Evolutionary conservation across 306 rosid species (phyloP).

Genomic region (Vigna unguiculata): DNA sequence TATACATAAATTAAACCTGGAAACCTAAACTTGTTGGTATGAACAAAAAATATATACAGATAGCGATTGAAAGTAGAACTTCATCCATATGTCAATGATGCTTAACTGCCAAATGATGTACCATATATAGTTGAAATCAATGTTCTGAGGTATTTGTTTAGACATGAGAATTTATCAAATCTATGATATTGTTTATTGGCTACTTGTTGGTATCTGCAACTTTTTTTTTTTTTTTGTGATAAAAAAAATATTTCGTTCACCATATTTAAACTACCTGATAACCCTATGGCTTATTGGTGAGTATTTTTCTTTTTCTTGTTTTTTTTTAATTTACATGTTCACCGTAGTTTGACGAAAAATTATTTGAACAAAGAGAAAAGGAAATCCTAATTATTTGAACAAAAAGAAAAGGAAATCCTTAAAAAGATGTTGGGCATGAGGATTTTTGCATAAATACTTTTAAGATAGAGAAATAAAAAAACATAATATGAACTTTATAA

Average conservation of each 20-base stretch:
- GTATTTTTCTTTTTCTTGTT: too few species aligned
- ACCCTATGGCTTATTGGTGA: background rate
- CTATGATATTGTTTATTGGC: background rate
- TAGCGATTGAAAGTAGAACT: background rate
- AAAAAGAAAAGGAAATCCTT: too few species aligned
- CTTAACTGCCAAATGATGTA: background rate
- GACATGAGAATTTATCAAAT: too few species aligned
- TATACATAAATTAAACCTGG: background rate
- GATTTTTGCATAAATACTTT: too few species aligned
- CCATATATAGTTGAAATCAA: background rate
- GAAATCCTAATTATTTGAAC: too few species aligned
- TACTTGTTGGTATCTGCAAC: background rate
- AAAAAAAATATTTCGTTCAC: too few species aligned
- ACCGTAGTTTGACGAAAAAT: too few species aligned
- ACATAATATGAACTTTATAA: too few species aligned
- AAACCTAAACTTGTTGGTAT: background rate
- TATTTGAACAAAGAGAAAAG: too few species aligned
- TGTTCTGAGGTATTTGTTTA: background rate
- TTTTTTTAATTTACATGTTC: too few species aligned
- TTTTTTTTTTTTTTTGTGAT: background rate
- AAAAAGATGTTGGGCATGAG: too few species aligned
- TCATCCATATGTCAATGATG: background rate
- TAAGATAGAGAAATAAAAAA: too few species aligned
- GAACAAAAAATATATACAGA: background rate
- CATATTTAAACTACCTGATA: background rate